Evolutionary conservation across 768 basidiomycete genomes (phyloP).

Genomic region (Pulveroboletus sp.): DNA sequence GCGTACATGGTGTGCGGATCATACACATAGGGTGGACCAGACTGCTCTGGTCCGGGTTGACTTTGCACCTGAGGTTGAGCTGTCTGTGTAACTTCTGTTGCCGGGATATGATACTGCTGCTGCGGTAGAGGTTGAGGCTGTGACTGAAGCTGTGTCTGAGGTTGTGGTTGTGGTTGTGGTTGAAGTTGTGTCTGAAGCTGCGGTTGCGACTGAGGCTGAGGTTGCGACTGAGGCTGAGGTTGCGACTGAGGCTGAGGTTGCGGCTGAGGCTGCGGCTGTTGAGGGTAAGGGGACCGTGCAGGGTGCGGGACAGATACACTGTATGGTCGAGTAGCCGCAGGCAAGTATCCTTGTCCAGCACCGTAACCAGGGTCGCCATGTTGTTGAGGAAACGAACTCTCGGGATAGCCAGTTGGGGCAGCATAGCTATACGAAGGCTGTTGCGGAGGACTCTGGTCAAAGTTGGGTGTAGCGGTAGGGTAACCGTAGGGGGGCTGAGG

Average conservation of each 20-base stretch:
- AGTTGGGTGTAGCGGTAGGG: constrained; percentile 32
- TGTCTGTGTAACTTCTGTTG: constrained; percentile 6
- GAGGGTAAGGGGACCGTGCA: constrained; percentile 31
- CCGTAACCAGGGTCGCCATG: constrained; percentile 25
- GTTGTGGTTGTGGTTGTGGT: constrained; percentile 36
- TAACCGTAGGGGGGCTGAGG: constrained; percentile 49
- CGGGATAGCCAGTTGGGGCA: constrained; percentile 22
- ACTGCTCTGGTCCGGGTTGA: constrained; percentile 19
- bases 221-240: constrained; percentile 25
- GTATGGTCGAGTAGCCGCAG: constrained; percentile 21
- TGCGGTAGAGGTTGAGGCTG: constrained; percentile 31
- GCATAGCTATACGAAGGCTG: constrained; percentile 26
- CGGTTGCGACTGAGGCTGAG: constrained; percentile 29
- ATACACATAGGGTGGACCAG: constrained; percentile 51
- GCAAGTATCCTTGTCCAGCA: constrained; percentile 19
- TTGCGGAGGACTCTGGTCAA: constrained; percentile 43
- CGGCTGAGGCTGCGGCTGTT: constrained; percentile 28
- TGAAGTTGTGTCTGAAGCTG: constrained; percentile 28
- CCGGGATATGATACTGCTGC: constrained; percentile 15
- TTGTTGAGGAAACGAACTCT: constrained; percentile 26
- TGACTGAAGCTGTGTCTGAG: constrained; percentile 32
- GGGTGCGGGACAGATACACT: constrained; percentile 22
- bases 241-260: constrained; percentile 37
- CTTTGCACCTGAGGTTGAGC: constrained; percentile 12
- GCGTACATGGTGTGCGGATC: constrained; percentile 67